Evolutionary conservation across 2,329 filamentous ascomycete species (phyloP), one percentile per base, ranked within the genome.

Genomic region (Corynespora cassiicola): DNA sequence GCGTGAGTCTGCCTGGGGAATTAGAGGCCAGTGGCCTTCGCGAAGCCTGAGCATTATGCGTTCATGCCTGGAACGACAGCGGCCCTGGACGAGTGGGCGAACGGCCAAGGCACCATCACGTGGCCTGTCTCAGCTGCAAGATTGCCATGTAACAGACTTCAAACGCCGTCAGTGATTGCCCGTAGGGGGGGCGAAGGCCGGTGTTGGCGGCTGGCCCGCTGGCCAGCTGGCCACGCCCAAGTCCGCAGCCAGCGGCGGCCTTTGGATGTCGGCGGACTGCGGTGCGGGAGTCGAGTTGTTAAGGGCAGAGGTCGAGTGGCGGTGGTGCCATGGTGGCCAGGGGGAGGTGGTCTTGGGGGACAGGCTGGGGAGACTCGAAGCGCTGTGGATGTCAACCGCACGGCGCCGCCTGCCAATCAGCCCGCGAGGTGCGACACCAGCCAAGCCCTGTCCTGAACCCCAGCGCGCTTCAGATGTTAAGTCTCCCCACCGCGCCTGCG

Each of bases 61-160:
- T 65, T 63, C 49, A 64, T 65, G 61, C 61, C 61, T 61, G 47
- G 45, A 36, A 33, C 39, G 35, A 42, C 36, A 38, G 43, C 34
- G 39, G 25, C 18, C 15, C 33, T 31, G 23, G 29, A 31, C n/a
- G 46, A 59, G 48, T 63, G 58, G 52, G 31, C 26, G 34, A 39
- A 39, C 32, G 31, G 34, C 28, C 8, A 12, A 25, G 31, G 14
- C n/a, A 8, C 17, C 31, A 47, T 65, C 63, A 67, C 63, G 63
- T 67, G 62, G 52, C n/a, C 38, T 58, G 62, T 65, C 57, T 66
- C 60, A 62, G 46, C 51, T 43, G 50, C 48, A 46, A 47, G 45
- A 54, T 52, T 52, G 58, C 52, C 63, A 55, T 65, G 63, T 65
- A 56, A 66, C 63, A 65, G 49, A 63, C 54, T 46, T 67, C 63